Evolutionary conservation across 768 basidiomycete species (phyloP), one percentile per base, ranked within the genome.

Genomic region (Lactarius akahatsu): DNA sequence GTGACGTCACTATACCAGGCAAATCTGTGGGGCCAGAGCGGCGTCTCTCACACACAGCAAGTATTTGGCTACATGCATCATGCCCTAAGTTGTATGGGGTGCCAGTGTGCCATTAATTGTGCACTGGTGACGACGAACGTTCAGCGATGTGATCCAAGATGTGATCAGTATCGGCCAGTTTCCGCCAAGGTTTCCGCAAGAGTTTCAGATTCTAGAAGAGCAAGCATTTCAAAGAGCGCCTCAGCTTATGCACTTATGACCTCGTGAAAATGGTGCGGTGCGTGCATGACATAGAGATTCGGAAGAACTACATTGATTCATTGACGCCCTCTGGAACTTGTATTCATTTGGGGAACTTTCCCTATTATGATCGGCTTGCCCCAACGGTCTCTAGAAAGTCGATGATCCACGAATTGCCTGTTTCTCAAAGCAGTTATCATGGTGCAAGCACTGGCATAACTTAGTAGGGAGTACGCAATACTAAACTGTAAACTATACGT

Each of bases 11-110:
- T 68, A 56, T 94, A 3, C 78, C 79, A 1, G 75, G 78, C 38
- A 95, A 95, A 76, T 79, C 81, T 34, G 94, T 52, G 92, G 15
- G 93, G 20, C 81, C 10, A 80, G 75, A 88, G 87, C 71, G 90
- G 87, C 15, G 85, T 88, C 76, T 95, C 93, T 76, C 73, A 26
- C n/a, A n/a, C 73, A 26, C n/a, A n/a, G 18, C 0, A 7, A 7
- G 18, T 18, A 20, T 20, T 43, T 54, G 7, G 18, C 52, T 38
- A 38, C 36, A 38, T 38, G 36, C 50, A 23, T 45, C n/a, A 26
- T 30, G 9, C 54, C 1, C 28, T 18, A n/a, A 45, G 43, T 20
- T 20, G 43, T 9, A 5, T 45, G 2, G 18, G 43, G 20, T 55
- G 36, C 11, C 36, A 38, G 11, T 38, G 4, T 15, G 28, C 0